Conservation (phyloP, 2,329 filamentous ascomycete genomes). For the Fusarium nematophilum region DNA sequence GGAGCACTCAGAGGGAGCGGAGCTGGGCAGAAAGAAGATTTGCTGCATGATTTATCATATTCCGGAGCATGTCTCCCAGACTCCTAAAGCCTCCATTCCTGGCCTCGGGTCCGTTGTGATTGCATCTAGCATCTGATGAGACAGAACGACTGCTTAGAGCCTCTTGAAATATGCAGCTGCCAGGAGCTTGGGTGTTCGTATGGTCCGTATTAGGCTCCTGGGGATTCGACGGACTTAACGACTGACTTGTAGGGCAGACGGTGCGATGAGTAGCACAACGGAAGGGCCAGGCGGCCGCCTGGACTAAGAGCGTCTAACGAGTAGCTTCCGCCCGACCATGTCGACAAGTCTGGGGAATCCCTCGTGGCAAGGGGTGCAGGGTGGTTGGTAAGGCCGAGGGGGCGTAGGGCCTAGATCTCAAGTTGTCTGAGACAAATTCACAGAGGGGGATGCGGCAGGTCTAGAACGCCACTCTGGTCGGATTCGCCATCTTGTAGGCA, state of each 20-base stretch:
- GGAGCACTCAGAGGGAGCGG: background rate
- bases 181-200: background rate
- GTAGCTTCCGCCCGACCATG: conserved; percentile 4
- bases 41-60: too few relatives aligned
- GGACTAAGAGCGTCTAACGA: too few relatives aligned
- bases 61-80: too few relatives aligned
- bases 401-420: conserved; percentile 4
- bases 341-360: background rate
- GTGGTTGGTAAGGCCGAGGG: background rate
- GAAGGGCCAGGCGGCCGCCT: conserved; percentile 2
- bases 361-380: too few relatives aligned
- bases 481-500: conserved; percentile 5
- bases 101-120: background rate
- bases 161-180: background rate
- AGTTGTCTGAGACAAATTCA: conserved; percentile 17
- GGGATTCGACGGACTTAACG: background rate
- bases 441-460: background rate
- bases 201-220: background rate
- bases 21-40: background rate
- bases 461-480: conserved; percentile 13
- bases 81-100: conserved; percentile 13
- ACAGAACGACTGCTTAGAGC: background rate
- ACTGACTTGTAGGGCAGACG: background rate
- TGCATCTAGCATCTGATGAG: background rate
- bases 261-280: background rate